Percentiles rank a stretch among this genome's conserved stretches.
Evolutionary conservation across 1,139 yeast species (phyloP).

Genomic region (Yamadazyma buinensis): DNA sequence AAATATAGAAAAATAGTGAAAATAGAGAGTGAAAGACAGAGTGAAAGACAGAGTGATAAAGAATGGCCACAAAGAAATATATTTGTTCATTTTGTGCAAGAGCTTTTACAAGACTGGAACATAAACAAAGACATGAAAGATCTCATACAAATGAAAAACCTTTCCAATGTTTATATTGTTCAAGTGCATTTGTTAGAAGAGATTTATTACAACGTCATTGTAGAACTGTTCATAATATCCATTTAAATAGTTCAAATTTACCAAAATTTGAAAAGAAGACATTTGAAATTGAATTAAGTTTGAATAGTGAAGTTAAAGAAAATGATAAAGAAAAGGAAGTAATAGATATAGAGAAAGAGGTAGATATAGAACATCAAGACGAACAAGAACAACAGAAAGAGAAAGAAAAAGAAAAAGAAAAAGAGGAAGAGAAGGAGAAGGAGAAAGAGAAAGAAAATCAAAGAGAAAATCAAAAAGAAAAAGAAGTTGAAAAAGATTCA

Average conservation of each 20-base stretch:
- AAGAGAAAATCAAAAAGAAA: background rate
- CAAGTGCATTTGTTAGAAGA: constrained; percentile 70
- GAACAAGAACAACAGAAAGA: no score
- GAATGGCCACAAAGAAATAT: constrained; percentile 54
- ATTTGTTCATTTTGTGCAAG: constrained; percentile 79
- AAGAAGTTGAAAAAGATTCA: constrained; percentile 2
- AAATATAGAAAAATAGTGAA: no score
- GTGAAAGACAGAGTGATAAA: no score
- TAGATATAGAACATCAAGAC: no score
- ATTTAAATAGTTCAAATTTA: constrained; percentile 7
- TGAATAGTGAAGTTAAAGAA: constrained; percentile 1
- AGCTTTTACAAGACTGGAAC: constrained; percentile 79
- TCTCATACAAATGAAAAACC: constrained; percentile 85
- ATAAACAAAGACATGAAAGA: constrained; percentile 76
- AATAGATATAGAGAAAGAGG: background rate
- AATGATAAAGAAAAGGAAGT: background rate
- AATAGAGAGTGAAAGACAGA: no score
- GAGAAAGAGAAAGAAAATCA: background rate
- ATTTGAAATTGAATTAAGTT: background rate
- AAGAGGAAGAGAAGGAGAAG: no score
- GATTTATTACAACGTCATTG: constrained; percentile 75
- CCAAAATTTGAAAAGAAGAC: constrained; percentile 6
- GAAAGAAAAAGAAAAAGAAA: no score
- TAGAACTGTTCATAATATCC: constrained; percentile 63
- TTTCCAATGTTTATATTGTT: constrained; percentile 68